phyloP scores from a whole-genome alignment of 2,329 filamentous ascomycete genomes.

The Chaetoscypha palmicola region DNA sequence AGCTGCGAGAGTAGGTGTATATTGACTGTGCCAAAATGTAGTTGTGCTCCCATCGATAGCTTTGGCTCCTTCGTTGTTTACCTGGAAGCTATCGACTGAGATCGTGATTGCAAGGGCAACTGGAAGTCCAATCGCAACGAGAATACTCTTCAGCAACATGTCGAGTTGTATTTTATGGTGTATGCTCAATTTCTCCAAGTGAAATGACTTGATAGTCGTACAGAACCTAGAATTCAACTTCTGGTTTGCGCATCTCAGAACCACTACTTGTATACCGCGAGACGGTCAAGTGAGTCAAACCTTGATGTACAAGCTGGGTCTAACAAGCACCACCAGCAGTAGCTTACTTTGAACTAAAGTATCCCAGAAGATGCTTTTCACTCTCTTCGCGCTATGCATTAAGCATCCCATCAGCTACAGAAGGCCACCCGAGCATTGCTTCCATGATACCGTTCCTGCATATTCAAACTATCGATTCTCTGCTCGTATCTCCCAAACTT shows the following conservation, averaged over 20 bases:
- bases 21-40: slow-evolving; percentile 1
- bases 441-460: not conserved
- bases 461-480: not conserved
- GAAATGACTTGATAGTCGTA: too few relatives aligned
- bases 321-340: not conserved
- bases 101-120: not conserved
- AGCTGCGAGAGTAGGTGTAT: not conserved
- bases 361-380: not conserved
- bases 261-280: too few relatives aligned
- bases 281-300: not conserved
- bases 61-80: not conserved
- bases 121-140: not conserved
- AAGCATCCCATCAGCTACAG: not conserved
- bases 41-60: slow-evolving; percentile 1
- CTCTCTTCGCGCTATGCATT: too few relatives aligned
- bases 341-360: not conserved
- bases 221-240: too few relatives aligned
- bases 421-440: not conserved
- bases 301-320: not conserved
- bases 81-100: not conserved
- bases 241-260: too few relatives aligned
- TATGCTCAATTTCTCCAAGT: too few relatives aligned
- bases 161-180: not conserved
- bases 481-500: too few relatives aligned
- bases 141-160: not conserved